These are phyloP conservation scores for Jaltomata sinuosa DNA, from an alignment of 257 asterid genomes.

Conservation along the genomic window DNA sequence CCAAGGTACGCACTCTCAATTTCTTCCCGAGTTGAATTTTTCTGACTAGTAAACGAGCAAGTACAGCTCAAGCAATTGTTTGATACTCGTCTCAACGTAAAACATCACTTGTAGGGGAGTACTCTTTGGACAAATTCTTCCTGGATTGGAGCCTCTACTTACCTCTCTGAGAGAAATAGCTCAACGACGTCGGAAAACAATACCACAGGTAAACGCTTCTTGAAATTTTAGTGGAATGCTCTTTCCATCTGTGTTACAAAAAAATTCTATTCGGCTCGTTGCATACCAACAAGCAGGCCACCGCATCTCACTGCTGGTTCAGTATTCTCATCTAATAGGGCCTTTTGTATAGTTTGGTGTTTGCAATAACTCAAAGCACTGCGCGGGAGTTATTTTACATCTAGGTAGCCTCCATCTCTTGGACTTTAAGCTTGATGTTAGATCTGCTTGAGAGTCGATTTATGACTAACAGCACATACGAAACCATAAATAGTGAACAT, in stretches of 20 bases:
- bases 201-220: constrained; percentile 49
- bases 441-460: not conserved
- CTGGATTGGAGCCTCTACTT: constrained; percentile 75
- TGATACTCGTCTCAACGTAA: not conserved
- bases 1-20: constrained; percentile 45
- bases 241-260: not conserved
- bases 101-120: constrained; percentile 41
- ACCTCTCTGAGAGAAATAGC: constrained; percentile 53
- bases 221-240: not conserved
- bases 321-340: not conserved
- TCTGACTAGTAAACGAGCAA: not conserved
- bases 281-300: not conserved
- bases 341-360: not conserved
- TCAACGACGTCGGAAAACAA: constrained; percentile 47
- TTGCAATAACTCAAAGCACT: not conserved
- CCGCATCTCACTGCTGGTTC: not conserved
- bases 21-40: not conserved
- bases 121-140: constrained; percentile 73
- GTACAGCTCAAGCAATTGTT: not conserved
- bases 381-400: not conserved
- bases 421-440: not conserved
- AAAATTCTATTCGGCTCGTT: not conserved
- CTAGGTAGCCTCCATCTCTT: not conserved
- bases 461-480: not conserved
- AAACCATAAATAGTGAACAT: not conserved